These are phyloP conservation scores for Bacidia gigantensis DNA, from an alignment of 495 filamentous ascomycete genomes.

Conservation along the genomic window DNA sequence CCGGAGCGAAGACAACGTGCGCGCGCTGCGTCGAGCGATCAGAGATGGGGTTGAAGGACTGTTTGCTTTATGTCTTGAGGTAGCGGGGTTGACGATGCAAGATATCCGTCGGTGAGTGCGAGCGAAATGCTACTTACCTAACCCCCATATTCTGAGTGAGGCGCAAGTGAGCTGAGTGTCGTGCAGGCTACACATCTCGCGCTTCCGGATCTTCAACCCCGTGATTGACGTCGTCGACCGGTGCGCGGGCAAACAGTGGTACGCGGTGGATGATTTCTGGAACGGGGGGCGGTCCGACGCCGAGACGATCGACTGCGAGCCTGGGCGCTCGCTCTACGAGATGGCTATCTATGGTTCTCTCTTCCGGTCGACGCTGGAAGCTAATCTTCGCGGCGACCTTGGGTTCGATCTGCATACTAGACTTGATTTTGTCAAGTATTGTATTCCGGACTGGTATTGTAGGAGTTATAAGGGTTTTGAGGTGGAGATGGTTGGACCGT, in stretches of 20 bases:
- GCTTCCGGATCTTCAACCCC: conserved; percentile 25
- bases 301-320: conserved; percentile 21
- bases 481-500: conserved; percentile 9
- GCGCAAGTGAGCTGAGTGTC: neutral
- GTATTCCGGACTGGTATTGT: conserved; percentile 19
- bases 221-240: conserved; percentile 24
- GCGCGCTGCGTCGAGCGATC: conserved; percentile 16
- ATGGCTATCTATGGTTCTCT: conserved; percentile 28
- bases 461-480: conserved; percentile 1
- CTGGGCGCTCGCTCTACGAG: conserved; percentile 20
- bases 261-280: conserved; percentile 23
- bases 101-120: conserved; percentile 18
- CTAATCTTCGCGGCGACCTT: conserved; percentile 12
- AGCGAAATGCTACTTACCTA: neutral
- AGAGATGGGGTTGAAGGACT: conserved; percentile 21
- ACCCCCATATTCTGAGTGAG: too few species aligned
- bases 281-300: conserved; percentile 23
- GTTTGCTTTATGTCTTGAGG: conserved; percentile 22
- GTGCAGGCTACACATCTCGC: conserved; percentile 17
- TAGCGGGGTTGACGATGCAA: conserved; percentile 23
- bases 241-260: conserved; percentile 24
- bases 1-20: conserved; percentile 15
- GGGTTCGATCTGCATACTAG: conserved; percentile 17
- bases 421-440: conserved; percentile 28
- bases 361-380: conserved; percentile 22